A percentile compares a stretch with the other conserved stretches of the same genome.
Evolutionary conservation across 2,329 filamentous ascomycete genomes (phyloP).

Genomic region (Endothia cerciana): DNA sequence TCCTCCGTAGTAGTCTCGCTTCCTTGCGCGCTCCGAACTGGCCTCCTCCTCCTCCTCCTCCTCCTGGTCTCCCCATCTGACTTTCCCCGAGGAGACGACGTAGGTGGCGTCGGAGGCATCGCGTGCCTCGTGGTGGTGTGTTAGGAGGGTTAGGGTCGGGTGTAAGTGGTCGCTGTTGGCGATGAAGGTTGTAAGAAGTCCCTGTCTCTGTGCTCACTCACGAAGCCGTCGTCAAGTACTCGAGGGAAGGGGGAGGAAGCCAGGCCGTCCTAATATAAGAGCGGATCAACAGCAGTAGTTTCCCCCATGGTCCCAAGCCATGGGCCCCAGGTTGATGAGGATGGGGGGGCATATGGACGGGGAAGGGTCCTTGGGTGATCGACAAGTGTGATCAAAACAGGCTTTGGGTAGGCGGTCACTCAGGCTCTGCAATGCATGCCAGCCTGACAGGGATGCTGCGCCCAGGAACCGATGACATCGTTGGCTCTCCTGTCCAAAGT

Average conservation of each 20-base stretch:
- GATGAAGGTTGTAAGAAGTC: background rate
- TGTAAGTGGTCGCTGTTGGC: background rate
- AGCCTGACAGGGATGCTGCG: background rate
- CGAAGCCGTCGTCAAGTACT: no score
- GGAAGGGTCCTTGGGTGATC: background rate
- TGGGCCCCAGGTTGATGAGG: background rate
- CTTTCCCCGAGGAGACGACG: constrained; percentile 14
- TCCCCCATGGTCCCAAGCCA: no score
- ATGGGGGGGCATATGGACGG: background rate
- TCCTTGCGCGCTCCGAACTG: background rate
- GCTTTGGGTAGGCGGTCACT: constrained; percentile 7
- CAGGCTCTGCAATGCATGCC: background rate
- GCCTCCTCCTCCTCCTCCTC: constrained; percentile 16
- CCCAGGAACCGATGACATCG: constrained; percentile 14
- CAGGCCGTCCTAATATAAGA: no score
- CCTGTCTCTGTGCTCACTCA: background rate
- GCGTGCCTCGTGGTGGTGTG: background rate
- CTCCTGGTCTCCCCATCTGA: constrained; percentile 3
- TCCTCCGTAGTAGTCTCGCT: constrained; percentile 6
- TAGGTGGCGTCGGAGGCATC: constrained; percentile 23
- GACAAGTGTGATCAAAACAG: background rate
- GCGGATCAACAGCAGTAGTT: no score
- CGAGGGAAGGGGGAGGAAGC: background rate
- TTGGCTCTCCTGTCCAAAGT: background rate
- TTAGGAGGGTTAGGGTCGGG: constrained; percentile 15